A percentile compares a stretch with the other conserved stretches of the same genome.
Conservation (phyloP, 257 asterid species). For the Schizonepeta tenuifolia region DNA sequence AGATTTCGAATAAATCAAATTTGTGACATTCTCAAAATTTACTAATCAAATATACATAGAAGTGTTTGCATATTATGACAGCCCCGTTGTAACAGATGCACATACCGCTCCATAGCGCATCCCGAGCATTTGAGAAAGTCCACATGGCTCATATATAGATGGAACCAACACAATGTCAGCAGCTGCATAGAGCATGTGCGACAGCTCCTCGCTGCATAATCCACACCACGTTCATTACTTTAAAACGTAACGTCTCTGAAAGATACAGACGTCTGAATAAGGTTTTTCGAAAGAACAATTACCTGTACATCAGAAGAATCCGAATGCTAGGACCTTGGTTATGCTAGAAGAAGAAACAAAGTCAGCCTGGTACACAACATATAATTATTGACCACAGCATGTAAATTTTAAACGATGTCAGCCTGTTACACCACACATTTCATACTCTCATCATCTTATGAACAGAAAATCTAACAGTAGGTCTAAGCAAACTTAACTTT, state of each 20-base stretch:
- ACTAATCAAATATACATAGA: no score
- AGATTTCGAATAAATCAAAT: background rate
- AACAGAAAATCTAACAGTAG: background rate
- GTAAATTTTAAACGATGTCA: slow-evolving; percentile 24
- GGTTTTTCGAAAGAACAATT: slow-evolving; percentile 23
- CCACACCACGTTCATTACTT: slow-evolving; percentile 6
- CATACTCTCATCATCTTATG: background rate
- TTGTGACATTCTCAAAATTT: no score
- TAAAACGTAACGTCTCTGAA: background rate
- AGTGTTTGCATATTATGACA: background rate
- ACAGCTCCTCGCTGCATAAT: slow-evolving; percentile 82
- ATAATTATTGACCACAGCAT: slow-evolving; percentile 11
- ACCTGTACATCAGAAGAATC: slow-evolving; percentile 86
- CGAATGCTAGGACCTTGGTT: slow-evolving; percentile 71
- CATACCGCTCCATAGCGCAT: slow-evolving; percentile 94
- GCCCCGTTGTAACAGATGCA: slow-evolving; percentile 27
- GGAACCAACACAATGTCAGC: slow-evolving; percentile 96
- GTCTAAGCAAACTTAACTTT: background rate
- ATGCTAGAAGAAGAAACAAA: slow-evolving; percentile 59
- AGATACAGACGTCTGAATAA: slow-evolving; percentile 6
- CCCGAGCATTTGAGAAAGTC: slow-evolving; percentile 92
- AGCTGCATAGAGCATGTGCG: slow-evolving; percentile 95
- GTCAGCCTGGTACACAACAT: slow-evolving; percentile 30
- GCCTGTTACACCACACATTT: slow-evolving; percentile 21
- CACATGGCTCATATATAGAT: slow-evolving; percentile 93